Evolutionary conservation across 1,139 yeast genomes (phyloP), one percentile per base, ranked within the genome.

Genomic region (Hansenula sp.): DNA sequence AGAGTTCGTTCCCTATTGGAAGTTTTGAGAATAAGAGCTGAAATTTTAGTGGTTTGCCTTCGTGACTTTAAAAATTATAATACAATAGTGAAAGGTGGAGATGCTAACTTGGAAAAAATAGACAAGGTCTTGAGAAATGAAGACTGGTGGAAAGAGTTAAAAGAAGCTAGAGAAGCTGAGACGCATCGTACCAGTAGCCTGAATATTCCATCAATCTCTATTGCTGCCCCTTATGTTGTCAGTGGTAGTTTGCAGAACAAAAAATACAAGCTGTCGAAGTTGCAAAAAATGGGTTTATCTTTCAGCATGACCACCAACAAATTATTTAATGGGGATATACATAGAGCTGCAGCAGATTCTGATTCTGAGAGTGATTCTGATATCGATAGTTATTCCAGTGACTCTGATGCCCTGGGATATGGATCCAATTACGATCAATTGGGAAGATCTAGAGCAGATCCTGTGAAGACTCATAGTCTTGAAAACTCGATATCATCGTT

Each of bases 21-120:
- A n/a, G 82, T 80, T 21, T 69, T 92, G 41, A 73, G 98, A 53
- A 90, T 92, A 43, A 83, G 81, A 31, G 96, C 97, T 0, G 79
- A 78, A 45, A 70, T 88, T 16, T 63, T 83, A 34, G 89, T 89
- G 2, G 68, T 83, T 5, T 80, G 94, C 46, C 68, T 92, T 33
- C 86, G 82, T 4, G 63, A 69, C 2, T 78, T 85, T 44, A 66
- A 73, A 30, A 71, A 80, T 1, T 92, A 92, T 57, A 82, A 88
- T 47, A 81, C 83, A 34, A 75, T 92, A 50, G 79, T 88, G 6
- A 81, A 80, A 48, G 97, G 96, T 0, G 71, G 62, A 37, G 41
- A 46, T 6, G 53, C 54, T 5, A 50, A 51, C 22, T 48, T 68
- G 51, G 63, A 57, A 36, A 58, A 59, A 44, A 62, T 67, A 42